Percentiles rank a stretch among this genome's conserved stretches.
Evolutionary conservation across 2,329 filamentous ascomycete genomes (phyloP).

Genomic region (Ampelomyces quisqualis): DNA sequence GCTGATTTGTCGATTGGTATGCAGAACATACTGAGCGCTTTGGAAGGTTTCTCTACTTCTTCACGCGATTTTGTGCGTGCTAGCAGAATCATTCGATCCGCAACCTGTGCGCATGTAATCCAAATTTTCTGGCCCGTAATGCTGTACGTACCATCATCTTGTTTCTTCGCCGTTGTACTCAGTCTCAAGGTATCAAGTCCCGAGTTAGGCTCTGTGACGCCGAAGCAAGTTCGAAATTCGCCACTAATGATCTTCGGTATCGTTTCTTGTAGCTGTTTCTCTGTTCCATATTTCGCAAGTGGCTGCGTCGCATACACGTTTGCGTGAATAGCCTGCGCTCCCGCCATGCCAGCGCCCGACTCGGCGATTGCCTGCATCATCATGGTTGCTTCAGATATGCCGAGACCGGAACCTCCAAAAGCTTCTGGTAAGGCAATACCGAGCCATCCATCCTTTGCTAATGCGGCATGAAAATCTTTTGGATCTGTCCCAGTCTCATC

Average conservation of each 20-base stretch:
- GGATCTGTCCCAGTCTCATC: slow-evolving; percentile 72
- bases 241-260: slow-evolving; percentile 72
- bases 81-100: slow-evolving; percentile 78
- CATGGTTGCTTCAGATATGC: slow-evolving; percentile 79
- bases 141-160: slow-evolving; percentile 62
- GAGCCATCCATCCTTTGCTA: slow-evolving; percentile 76
- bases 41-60: slow-evolving; percentile 66
- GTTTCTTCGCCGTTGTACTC: slow-evolving; percentile 46
- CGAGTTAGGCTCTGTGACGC: slow-evolving; percentile 80
- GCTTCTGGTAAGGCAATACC: slow-evolving; percentile 76
- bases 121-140: slow-evolving; percentile 83
- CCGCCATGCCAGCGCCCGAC: slow-evolving; percentile 76
- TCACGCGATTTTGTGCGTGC: slow-evolving; percentile 72
- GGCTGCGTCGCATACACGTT: slow-evolving; percentile 75
- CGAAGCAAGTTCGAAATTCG: slow-evolving; percentile 72
- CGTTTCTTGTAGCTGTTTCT: slow-evolving; percentile 62
- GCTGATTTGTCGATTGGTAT: slow-evolving; percentile 68
- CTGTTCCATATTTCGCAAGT: slow-evolving; percentile 69
- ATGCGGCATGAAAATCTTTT: slow-evolving; percentile 70
- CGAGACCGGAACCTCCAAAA: slow-evolving; percentile 72
- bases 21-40: slow-evolving; percentile 77
- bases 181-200: slow-evolving; percentile 76
- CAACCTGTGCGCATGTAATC: slow-evolving; percentile 84
- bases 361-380: slow-evolving; percentile 84
- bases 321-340: slow-evolving; percentile 59